Evolutionary conservation across 192 early-diverging fungal genomes (phyloP), one percentile per base, ranked within the genome.

Genomic region (Tieghemiomyces parasiticus): DNA sequence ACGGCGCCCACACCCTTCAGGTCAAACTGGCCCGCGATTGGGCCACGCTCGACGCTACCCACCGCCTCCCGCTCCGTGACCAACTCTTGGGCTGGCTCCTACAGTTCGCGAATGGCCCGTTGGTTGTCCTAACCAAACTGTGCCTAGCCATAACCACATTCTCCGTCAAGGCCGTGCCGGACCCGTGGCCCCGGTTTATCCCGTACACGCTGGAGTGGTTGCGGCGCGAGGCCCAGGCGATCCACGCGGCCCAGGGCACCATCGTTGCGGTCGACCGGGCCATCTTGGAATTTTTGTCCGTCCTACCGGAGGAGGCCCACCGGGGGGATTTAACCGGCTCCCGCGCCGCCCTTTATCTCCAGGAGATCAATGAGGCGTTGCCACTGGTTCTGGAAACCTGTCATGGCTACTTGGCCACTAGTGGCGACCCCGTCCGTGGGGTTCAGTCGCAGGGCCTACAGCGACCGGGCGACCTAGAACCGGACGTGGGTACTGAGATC

Each of bases 1-100:
- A 38, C 38, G 56, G 56, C 13, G 56, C 56, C 14, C 56, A 58
- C 34, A 58, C 56, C 20, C 13, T 58, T 16, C 56, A 58, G 56
- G 32, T 58, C 56, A 58, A 58, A 58, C 13, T 58, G 34, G 13
- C 56, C 19, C 32, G 34, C 3, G 56, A 58, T 26, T 58, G 34
- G 56, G 1, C 30, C 2, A 28, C 30, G 34, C 38, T 58, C 38
- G 19, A 14, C 13, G 30, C 16, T 12, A n/a, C 19, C n/a, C 56
- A 58, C 2, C 30, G 30, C 3, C 13, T 22, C 20, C 38, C 56
- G 56, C n/a, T 44, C 14, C 56, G 32, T n/a, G 38, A 44, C 12
- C 34, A 58, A 28, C 35, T 58, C 13, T 2, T 58, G 33, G 20
- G 2, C 38, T 34, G 56, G 56, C 19, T 44, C 22, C 20, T 35